Evolutionary conservation across 768 basidiomycete species (phyloP).

Genomic region (Phaeotremella skinneri): DNA sequence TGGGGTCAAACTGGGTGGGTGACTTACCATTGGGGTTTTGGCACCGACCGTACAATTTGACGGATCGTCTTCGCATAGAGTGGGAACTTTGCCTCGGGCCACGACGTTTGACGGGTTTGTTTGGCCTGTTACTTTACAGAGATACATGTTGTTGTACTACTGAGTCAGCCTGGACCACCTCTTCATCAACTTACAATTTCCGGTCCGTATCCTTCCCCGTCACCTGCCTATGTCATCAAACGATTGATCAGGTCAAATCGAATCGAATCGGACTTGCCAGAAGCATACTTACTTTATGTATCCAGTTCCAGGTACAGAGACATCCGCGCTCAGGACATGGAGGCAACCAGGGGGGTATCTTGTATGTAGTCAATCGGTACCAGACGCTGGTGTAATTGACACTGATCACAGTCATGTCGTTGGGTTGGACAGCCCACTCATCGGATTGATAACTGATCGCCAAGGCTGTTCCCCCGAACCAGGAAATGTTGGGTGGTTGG

Average conservation of each 20-base stretch:
- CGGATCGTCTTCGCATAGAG: conserved; percentile 22
- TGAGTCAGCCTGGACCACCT: conserved; percentile 1
- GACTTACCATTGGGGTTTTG: conserved; percentile 53
- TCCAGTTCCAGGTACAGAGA: conserved; percentile 57
- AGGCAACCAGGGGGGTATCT: conserved; percentile 67
- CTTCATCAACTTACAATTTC: conserved; percentile 31
- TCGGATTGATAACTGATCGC: conserved; percentile 75
- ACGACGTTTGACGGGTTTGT: neutral
- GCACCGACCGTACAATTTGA: conserved; percentile 25
- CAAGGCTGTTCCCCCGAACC: conserved; percentile 54
- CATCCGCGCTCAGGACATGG: conserved; percentile 65
- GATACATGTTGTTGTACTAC: conserved; percentile 26
- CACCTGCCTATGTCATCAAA: conserved; percentile 15
- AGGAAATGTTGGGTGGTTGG: conserved; percentile 19
- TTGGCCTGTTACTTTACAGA: conserved; percentile 9
- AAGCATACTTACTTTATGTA: conserved; percentile 45
- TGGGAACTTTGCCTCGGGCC: conserved; percentile 16
- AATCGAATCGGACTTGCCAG: conserved; percentile 76
- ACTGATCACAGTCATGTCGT: conserved; percentile 70
- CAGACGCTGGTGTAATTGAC: conserved; percentile 75
- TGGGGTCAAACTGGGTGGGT: neutral
- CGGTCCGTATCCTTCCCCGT: conserved; percentile 34
- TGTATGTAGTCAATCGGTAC: conserved; percentile 67
- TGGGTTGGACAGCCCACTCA: conserved; percentile 60
- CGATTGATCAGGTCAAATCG: conserved; percentile 34